Conservation (phyloP, 306 rosid species). For the Ziziphus jujuba region DNA sequence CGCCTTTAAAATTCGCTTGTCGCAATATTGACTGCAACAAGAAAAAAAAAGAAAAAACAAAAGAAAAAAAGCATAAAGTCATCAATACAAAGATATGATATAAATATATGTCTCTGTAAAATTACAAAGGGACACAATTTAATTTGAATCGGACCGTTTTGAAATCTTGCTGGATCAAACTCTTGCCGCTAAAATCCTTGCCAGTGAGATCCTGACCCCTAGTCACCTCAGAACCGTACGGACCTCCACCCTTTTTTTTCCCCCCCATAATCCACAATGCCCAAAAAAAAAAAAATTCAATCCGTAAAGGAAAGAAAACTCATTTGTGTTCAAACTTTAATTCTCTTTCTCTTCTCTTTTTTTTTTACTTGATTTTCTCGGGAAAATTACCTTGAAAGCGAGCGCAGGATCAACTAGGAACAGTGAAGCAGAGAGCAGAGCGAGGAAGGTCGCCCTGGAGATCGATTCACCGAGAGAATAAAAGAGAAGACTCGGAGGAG, state of each 20-base stretch:
- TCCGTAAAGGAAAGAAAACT: neutral
- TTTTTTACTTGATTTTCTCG: slow-evolving; percentile 12
- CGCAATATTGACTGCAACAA: slow-evolving; percentile 69
- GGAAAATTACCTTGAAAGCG: slow-evolving; percentile 64
- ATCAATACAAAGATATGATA: neutral
- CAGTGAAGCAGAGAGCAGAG: slow-evolving; percentile 73
- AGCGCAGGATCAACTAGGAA: slow-evolving; percentile 70
- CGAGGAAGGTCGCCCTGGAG: slow-evolving; percentile 56
- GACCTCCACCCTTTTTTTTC: slow-evolving; percentile 96
- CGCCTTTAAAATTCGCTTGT: slow-evolving; percentile 85
- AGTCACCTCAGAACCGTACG: slow-evolving; percentile 85
- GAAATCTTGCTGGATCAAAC: slow-evolving; percentile 89
- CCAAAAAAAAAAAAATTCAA: neutral
- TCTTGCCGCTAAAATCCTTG: slow-evolving; percentile 86
- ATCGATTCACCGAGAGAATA: slow-evolving; percentile 43
- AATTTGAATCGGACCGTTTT: slow-evolving; percentile 63
- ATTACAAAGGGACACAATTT: neutral
- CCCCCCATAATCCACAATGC: slow-evolving; percentile 11
- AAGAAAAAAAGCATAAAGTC: too few species aligned
- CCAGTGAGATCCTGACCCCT: slow-evolving; percentile 93
- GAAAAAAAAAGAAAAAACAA: slow-evolving; percentile 7
- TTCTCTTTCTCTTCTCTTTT: neutral
- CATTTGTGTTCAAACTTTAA: neutral
- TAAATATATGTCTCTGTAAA: neutral
- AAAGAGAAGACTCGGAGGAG: too few species aligned